These are phyloP conservation scores for Fomes fomentarius DNA, from an alignment of 1,284 basidiomycete species.

Conservation along the genomic window DNA sequence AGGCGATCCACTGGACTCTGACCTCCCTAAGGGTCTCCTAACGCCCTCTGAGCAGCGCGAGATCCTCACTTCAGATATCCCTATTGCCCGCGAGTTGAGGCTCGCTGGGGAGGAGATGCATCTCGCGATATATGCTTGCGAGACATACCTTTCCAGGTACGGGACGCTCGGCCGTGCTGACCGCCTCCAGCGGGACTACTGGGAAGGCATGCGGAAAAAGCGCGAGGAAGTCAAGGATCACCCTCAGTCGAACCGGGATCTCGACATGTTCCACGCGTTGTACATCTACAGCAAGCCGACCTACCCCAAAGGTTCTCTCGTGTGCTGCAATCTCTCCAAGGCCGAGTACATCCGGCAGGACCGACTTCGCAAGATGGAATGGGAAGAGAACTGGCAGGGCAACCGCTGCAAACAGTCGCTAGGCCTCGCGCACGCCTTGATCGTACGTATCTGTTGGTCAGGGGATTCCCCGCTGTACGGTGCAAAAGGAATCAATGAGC, in stretches of 20 bases:
- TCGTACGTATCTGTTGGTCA: slow-evolving; percentile 24
- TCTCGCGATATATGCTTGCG: too few species aligned
- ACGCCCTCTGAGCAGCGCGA: slow-evolving; percentile 4
- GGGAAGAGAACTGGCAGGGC: background rate
- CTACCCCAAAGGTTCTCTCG: background rate
- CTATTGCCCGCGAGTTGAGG: too few species aligned
- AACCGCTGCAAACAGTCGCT: too few species aligned
- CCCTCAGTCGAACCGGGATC: too few species aligned
- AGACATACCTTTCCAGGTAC: too few species aligned
- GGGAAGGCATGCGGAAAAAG: too few species aligned
- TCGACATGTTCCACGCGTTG: too few species aligned
- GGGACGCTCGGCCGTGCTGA: too few species aligned
- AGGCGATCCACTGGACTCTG: slow-evolving; percentile 5
- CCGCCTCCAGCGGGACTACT: too few species aligned
- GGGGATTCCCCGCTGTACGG: background rate
- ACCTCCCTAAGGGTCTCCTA: slow-evolving; percentile 10
- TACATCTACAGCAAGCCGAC: too few species aligned
- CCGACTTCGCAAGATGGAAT: background rate
- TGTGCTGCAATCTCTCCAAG: slow-evolving; percentile 6
- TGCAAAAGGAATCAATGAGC: background rate
- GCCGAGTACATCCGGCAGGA: background rate
- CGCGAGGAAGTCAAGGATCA: too few species aligned
- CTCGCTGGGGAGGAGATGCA: too few species aligned
- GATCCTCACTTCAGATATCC: background rate
- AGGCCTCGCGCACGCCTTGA: slow-evolving; percentile 14